A percentile compares a stretch with the other conserved stretches of the same genome.
These are phyloP conservation scores for Globisporangium barbulae DNA, from an alignment of 352 stramenopile species.

Conservation along the genomic window DNA sequence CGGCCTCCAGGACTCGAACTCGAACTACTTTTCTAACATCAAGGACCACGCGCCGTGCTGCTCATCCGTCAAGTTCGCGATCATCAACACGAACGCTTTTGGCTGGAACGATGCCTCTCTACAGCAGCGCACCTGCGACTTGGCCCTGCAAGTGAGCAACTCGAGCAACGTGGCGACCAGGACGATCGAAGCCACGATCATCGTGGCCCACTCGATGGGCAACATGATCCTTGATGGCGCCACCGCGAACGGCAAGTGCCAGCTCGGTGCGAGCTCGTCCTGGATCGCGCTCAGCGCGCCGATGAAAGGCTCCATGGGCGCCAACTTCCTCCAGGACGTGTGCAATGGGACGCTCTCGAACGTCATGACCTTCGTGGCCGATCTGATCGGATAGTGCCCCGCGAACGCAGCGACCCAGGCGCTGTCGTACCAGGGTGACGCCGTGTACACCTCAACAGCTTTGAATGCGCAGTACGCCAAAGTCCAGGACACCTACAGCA, in stretches of 20 bases:
- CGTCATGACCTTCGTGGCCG: slow-evolving; percentile 26
- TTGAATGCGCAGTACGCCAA: slow-evolving; percentile 26
- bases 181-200: slow-evolving; percentile 61
- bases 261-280: slow-evolving; percentile 16
- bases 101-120: slow-evolving; percentile 40
- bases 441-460: slow-evolving; percentile 10
- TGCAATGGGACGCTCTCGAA: slow-evolving; percentile 24
- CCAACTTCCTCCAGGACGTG: slow-evolving; percentile 29
- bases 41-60: slow-evolving; percentile 56
- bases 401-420: slow-evolving; percentile 22
- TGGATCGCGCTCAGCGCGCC: slow-evolving; percentile 41
- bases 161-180: slow-evolving; percentile 27
- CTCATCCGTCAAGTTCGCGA: slow-evolving; percentile 45
- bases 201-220: slow-evolving; percentile 63
- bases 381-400: slow-evolving; percentile 33
- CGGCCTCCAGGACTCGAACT: slow-evolving; percentile 30
- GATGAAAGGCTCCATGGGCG: slow-evolving; percentile 42
- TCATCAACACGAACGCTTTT: slow-evolving; percentile 42
- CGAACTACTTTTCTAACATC: slow-evolving; percentile 43
- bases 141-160: slow-evolving; percentile 32
- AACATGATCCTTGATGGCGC: slow-evolving; percentile 47
- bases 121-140: slow-evolving; percentile 35
- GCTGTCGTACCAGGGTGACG: slow-evolving; percentile 32
- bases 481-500: slow-evolving; percentile 26
- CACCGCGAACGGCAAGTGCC: slow-evolving; percentile 14